phyloP scores from a whole-genome alignment of 768 basidiomycete species.

The Cystoderma amianthinum region DNA sequence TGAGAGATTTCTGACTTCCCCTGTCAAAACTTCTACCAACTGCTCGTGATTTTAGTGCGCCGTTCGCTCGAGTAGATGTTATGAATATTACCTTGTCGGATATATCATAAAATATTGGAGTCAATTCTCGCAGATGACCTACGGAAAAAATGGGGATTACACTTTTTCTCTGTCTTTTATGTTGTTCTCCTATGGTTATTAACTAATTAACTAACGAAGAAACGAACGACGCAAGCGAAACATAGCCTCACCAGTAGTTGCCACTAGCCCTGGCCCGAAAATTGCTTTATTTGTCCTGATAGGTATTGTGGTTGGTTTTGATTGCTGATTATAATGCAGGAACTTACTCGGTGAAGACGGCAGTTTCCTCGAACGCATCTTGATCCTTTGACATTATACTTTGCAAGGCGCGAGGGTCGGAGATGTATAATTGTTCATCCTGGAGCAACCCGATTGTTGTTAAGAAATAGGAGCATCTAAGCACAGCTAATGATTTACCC shows the following conservation, averaged over 20 bases:
- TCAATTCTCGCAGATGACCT: conserved; percentile 34
- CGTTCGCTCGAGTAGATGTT: no score
- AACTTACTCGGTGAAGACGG: conserved; percentile 35
- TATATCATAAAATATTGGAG: conserved; percentile 37
- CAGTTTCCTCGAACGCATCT: conserved; percentile 38
- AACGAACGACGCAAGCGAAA: background rate
- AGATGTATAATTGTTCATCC: conserved; percentile 44
- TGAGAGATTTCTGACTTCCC: conserved; percentile 11
- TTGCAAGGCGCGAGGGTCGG: conserved; percentile 41
- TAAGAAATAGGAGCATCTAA: no score
- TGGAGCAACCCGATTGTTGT: no score
- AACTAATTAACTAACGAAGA: no score
- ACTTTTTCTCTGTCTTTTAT: conserved; percentile 41
- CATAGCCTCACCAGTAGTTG: conserved; percentile 23
- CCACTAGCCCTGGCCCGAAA: conserved; percentile 41
- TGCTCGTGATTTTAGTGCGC: no score
- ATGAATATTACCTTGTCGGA: conserved; percentile 39
- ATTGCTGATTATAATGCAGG: background rate
- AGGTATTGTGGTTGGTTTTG: background rate
- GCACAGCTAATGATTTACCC: conserved; percentile 18
- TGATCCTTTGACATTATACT: conserved; percentile 42
- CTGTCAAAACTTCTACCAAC: conserved; percentile 20
- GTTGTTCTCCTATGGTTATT: conserved; percentile 26
- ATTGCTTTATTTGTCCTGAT: conserved; percentile 34
- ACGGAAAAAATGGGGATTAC: conserved; percentile 41